A percentile compares a stretch with the other conserved stretches of the same genome.
Evolutionary conservation across 495 filamentous ascomycete genomes (phyloP).

Genomic region (Penicillium goetzii): DNA sequence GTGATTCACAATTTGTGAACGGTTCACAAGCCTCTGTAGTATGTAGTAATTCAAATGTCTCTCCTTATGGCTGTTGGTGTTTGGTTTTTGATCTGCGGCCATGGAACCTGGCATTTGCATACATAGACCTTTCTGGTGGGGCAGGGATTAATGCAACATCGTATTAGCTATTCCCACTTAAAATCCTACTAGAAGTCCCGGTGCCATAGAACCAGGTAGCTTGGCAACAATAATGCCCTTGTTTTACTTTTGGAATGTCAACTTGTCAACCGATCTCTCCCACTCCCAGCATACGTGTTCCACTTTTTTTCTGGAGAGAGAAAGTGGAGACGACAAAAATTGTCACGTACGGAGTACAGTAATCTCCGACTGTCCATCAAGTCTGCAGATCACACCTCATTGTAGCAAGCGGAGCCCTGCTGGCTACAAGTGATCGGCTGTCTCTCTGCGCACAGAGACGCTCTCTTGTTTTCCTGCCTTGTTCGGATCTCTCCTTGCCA

Average conservation of each 20-base stretch:
- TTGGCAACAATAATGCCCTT: constrained; percentile 1
- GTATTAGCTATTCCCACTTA: background rate
- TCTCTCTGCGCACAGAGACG: background rate
- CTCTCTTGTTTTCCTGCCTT: background rate
- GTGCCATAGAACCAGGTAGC: background rate
- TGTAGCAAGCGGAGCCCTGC: background rate
- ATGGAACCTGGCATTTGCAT: constrained; percentile 13
- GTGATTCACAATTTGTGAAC: background rate
- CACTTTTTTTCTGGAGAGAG: constrained; percentile 7
- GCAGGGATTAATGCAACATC: background rate
- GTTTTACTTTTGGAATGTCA: constrained; percentile 6
- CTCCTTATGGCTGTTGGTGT: too few species aligned
- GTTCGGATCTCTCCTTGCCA: background rate
- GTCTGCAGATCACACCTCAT: constrained; percentile 19
- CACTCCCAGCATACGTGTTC: background rate
- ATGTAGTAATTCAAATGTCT: too few species aligned
- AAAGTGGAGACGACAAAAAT: constrained; percentile 17
- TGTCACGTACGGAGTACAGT: too few species aligned
- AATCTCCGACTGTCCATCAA: constrained; percentile 14
- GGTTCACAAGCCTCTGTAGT: background rate
- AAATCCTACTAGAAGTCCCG: background rate
- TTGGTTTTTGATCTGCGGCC: background rate
- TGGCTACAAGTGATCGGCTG: constrained; percentile 10
- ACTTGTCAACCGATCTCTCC: background rate
- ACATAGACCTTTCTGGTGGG: background rate